Conservation (phyloP, 257 asterid species). For the Solanum ahanhuiri region DNA sequence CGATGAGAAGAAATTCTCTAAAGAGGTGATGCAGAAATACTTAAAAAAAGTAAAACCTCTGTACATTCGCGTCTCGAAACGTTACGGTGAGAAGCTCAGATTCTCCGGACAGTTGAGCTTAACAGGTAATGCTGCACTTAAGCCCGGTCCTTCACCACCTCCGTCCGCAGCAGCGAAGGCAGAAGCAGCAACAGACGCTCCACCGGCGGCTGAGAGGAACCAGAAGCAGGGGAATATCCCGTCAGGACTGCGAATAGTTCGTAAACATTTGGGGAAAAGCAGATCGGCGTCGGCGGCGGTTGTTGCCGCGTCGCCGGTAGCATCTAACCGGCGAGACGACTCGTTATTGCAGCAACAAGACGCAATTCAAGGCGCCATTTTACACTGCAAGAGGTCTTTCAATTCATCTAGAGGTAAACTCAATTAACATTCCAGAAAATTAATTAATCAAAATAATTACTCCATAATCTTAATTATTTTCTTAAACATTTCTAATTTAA, state of each 20-base stretch:
- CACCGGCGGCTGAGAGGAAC: neutral
- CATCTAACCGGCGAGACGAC: slow-evolving; percentile 60
- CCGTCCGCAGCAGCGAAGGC: neutral
- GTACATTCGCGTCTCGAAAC: slow-evolving; percentile 24
- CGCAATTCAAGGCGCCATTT: slow-evolving; percentile 51
- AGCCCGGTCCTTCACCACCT: neutral
- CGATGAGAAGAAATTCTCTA: slow-evolving; percentile 39
- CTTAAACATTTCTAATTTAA: neutral
- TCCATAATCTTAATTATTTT: neutral
- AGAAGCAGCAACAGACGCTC: neutral
- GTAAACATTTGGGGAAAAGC: slow-evolving; percentile 34
- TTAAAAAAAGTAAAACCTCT: slow-evolving; percentile 73
- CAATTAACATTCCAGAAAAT: neutral
- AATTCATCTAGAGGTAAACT: slow-evolving; percentile 59
- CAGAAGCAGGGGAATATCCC: slow-evolving; percentile 34
- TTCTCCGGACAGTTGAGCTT: neutral
- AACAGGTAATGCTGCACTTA: neutral
- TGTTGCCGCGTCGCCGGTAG: slow-evolving; percentile 13
- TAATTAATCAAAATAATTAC: neutral
- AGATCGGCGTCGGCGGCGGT: slow-evolving; percentile 56
- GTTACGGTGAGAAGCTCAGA: neutral
- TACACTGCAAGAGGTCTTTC: slow-evolving; percentile 85
- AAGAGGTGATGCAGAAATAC: slow-evolving; percentile 64
- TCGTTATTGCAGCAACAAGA: slow-evolving; percentile 71
- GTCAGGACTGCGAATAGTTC: slow-evolving; percentile 17